Evolutionary conservation across 2,329 filamentous ascomycete species (phyloP), one percentile per base, ranked within the genome.

Genomic region (Botrytis hyacinthi): DNA sequence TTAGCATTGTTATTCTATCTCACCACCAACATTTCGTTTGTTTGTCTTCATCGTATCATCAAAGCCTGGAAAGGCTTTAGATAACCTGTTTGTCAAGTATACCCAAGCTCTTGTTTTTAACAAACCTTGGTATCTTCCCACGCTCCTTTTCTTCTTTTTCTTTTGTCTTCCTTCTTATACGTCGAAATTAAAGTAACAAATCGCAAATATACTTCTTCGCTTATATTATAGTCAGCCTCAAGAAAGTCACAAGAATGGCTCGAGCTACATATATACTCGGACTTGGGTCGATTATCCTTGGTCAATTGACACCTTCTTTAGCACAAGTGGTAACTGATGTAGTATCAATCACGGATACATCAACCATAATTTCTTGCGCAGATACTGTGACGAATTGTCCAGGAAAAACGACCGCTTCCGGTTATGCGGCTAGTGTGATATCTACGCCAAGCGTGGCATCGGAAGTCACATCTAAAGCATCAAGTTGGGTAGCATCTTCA

Each of bases 361-460:
- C 63, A 42, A 70, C 54, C 10, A 67, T 73, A 60, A 51, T 29
- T 20, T 73, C 71, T 32, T 73, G 71, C 48, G 65, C 65, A 26
- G 46, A 63, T 18, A 72, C 60, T 46, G 70, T 67, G 10, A 72
- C 70, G n/a, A 37, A 72, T 35, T 72, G 70, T 54, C 70, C 70
- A 51, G 59, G 22, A 40, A 62, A 60, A 26, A 8, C 54, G 29
- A 40, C 48, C 0, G 5, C 48, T 29, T 7, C 46, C 10, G 54
- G 66, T n/a, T 46, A 32, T 51, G 44, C 32, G 37, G 37, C 68
- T 26, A 16, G 26, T 71, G 40, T 16, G 6, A 37, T 26, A 57
- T 65, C 69, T 35, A 71, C 35, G 10, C 20, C 32, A 40, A 57
- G 46, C 35, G 18, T 37, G 35, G 48, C 51, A 35, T 40, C 67